A percentile compares a stretch with the other conserved stretches of the same genome.
These are phyloP conservation scores for Sporothrix schenckii DNA, from an alignment of 2,329 filamentous ascomycete species.

Conservation along the genomic window DNA sequence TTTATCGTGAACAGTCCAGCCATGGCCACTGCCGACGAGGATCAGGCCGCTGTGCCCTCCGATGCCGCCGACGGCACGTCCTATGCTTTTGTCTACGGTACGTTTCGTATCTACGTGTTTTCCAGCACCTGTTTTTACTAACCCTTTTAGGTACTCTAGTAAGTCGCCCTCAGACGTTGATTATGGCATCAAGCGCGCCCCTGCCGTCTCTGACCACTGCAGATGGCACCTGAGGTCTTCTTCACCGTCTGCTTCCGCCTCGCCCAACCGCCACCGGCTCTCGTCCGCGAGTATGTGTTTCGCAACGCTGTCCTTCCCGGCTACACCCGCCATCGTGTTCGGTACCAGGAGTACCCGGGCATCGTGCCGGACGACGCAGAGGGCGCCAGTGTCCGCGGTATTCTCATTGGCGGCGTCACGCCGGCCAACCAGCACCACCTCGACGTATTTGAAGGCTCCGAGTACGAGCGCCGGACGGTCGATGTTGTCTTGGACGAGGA, in stretches of 20 bases:
- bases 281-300: constrained; percentile 62
- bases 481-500: constrained; percentile 53
- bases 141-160: constrained; percentile 47
- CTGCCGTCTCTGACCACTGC: not conserved
- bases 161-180: constrained; percentile 3
- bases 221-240: constrained; percentile 86
- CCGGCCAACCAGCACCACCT: constrained; percentile 73
- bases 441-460: constrained; percentile 77
- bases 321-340: constrained; percentile 72
- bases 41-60: constrained; percentile 27
- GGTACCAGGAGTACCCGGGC: constrained; percentile 75
- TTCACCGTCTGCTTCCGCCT: constrained; percentile 77
- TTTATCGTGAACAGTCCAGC: not conserved
- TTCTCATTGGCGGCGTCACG: constrained; percentile 76
- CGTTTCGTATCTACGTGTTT: constrained; percentile 29
- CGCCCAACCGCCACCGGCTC: constrained; percentile 51
- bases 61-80: constrained; percentile 23
- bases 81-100: constrained; percentile 62
- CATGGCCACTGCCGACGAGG: constrained; percentile 29
- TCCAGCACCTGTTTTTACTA: not conserved
- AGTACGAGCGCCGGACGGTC: constrained; percentile 66
- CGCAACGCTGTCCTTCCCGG: constrained; percentile 74
- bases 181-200: not conserved
- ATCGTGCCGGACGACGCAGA: constrained; percentile 60
- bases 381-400: constrained; percentile 68